Evolutionary conservation across 768 basidiomycete species (phyloP).

Genomic region (Lactarius quietus): DNA sequence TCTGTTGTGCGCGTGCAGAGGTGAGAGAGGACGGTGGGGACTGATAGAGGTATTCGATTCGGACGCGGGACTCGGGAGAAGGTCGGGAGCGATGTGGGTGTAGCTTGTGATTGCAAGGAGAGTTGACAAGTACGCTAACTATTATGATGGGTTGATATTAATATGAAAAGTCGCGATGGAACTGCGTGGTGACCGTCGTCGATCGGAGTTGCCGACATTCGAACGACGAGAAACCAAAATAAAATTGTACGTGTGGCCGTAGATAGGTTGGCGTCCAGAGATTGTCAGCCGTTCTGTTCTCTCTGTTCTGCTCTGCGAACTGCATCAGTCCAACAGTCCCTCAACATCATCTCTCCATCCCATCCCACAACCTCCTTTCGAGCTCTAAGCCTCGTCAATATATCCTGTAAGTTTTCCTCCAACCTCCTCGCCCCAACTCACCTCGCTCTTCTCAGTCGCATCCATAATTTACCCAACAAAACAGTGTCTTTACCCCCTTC

Average conservation of each 20-base stretch:
- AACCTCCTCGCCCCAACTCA: neutral
- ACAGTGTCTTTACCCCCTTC: neutral
- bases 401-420: neutral
- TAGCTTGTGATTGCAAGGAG: neutral
- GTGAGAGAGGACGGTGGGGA: no score
- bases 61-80: neutral
- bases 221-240: neutral
- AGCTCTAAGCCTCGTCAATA: no score
- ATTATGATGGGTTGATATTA: neutral
- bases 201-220: conserved; percentile 1
- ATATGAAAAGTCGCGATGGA: neutral
- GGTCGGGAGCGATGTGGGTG: no score
- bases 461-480: conserved; percentile 8
- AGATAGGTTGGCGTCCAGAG: neutral
- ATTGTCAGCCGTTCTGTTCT: neutral
- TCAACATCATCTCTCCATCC: no score
- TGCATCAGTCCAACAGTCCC: no score
- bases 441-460: neutral
- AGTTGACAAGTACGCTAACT: no score
- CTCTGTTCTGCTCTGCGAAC: neutral
- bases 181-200: conserved; percentile 2
- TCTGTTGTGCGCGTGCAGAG: no score
- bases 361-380: no score
- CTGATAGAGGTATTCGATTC: neutral
- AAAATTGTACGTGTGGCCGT: neutral